Evolutionary conservation across 768 basidiomycete genomes (phyloP).

Genomic region (Tricholoma bakamatsutake): DNA sequence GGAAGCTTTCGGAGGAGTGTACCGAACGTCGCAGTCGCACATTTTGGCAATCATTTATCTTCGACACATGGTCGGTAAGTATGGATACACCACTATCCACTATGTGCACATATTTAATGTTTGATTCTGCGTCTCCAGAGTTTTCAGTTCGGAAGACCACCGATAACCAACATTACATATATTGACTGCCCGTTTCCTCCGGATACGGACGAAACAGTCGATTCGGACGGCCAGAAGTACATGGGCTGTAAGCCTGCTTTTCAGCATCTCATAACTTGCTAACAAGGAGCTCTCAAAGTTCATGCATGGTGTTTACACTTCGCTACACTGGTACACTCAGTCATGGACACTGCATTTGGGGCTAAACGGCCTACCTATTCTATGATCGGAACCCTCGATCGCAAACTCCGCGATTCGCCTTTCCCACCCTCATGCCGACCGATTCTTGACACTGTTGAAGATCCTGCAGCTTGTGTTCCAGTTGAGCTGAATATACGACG

Average conservation of each 20-base stretch:
- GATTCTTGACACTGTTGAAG: slow-evolving; percentile 8
- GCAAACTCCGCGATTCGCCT: slow-evolving; percentile 53
- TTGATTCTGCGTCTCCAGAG: slow-evolving; percentile 33
- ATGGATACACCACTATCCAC: background rate
- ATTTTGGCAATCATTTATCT: slow-evolving; percentile 62
- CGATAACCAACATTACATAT: slow-evolving; percentile 44
- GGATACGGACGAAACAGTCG: slow-evolving; percentile 22
- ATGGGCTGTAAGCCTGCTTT: slow-evolving; percentile 33
- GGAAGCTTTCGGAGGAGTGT: slow-evolving; percentile 44
- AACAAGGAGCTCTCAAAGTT: slow-evolving; percentile 28
- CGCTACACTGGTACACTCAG: slow-evolving; percentile 42
- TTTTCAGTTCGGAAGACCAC: slow-evolving; percentile 55
- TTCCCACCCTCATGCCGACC: slow-evolving; percentile 43
- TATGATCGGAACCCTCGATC: slow-evolving; percentile 51
- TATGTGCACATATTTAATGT: background rate
- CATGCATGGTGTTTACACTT: slow-evolving; percentile 52
- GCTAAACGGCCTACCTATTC: slow-evolving; percentile 47
- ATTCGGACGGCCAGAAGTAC: slow-evolving; percentile 29
- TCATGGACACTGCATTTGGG: slow-evolving; percentile 47
- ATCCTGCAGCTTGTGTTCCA: slow-evolving; percentile 7
- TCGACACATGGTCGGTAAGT: slow-evolving; percentile 58
- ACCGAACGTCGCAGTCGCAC: slow-evolving; percentile 45
- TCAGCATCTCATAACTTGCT: background rate
- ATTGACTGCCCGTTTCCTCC: slow-evolving; percentile 53
- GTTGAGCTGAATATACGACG: slow-evolving; percentile 32